Percentiles rank a stretch among this genome's conserved stretches.
phyloP scores from a whole-genome alignment of 2,329 filamentous ascomycete genomes.

The Ceratocystis cacaofunesta region DNA sequence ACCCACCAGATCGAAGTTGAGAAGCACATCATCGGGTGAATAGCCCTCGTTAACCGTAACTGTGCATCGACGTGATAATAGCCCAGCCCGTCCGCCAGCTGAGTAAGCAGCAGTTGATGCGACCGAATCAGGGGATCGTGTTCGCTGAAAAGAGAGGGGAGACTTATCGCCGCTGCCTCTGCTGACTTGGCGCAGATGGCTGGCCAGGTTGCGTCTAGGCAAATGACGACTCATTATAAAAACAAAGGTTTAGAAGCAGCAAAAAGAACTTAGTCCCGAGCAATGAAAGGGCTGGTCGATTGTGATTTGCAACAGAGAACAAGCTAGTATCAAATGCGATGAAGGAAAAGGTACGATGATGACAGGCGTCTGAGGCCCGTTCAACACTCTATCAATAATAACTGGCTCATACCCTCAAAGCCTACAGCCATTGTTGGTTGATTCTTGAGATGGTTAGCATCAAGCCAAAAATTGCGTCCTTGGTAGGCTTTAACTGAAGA shows the following conservation, averaged over 20 bases:
- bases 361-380: conserved; percentile 2
- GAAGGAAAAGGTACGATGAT: background rate
- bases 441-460: background rate
- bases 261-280: conserved; percentile 30
- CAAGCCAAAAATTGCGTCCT: background rate
- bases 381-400: background rate
- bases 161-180: conserved; percentile 32
- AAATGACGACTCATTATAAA: conserved; percentile 30
- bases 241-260: conserved; percentile 19
- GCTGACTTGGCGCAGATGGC: conserved; percentile 40
- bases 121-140: conserved; percentile 27
- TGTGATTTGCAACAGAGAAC: background rate
- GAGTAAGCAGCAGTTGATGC: conserved; percentile 12
- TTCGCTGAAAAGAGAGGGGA: conserved; percentile 35
- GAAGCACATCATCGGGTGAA: conserved; percentile 61
- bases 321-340: background rate
- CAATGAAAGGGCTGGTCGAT: background rate
- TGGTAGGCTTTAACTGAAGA: background rate
- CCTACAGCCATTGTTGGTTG: background rate
- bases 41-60: conserved; percentile 57
- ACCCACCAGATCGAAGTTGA: conserved; percentile 59
- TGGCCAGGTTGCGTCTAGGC: conserved; percentile 24
- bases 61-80: conserved; percentile 34
- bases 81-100: conserved; percentile 8
- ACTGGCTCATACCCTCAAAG: background rate